A percentile compares a stretch with the other conserved stretches of the same genome.
Conservation (phyloP, 1,284 basidiomycete genomes). For the Ustilago esculenta region DNA sequence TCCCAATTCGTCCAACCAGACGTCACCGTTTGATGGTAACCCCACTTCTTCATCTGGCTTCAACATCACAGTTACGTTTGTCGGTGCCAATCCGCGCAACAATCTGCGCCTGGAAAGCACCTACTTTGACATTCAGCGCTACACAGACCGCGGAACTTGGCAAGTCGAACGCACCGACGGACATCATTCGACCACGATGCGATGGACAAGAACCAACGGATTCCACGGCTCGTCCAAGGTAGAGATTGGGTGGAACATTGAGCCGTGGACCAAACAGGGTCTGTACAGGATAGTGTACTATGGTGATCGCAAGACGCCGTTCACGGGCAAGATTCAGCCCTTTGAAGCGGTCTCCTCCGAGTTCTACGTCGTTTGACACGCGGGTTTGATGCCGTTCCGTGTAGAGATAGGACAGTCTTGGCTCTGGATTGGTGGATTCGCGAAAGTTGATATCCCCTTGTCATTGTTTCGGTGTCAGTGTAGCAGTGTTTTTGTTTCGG, state of each 20-base stretch:
- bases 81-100: constrained; percentile 83
- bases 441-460: no score
- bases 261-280: constrained; percentile 72
- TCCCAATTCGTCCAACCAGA: constrained; percentile 67
- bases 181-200: constrained; percentile 79
- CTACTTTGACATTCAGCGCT: constrained; percentile 76
- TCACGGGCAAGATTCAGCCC: constrained; percentile 44
- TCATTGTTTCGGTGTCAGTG: no score
- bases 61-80: constrained; percentile 75
- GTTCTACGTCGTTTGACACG: constrained; percentile 28
- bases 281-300: constrained; percentile 77
- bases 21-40: constrained; percentile 3
- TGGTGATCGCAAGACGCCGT: constrained; percentile 77
- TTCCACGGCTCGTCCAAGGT: constrained; percentile 34
- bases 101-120: constrained; percentile 79
- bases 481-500: no score
- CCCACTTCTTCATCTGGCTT: constrained; percentile 51
- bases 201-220: constrained; percentile 71
- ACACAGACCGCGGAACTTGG: constrained; percentile 71
- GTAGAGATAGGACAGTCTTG: no score
- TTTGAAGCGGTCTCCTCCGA: constrained; percentile 23
- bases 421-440: no score
- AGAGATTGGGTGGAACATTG: constrained; percentile 48
- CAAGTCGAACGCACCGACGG: constrained; percentile 76
- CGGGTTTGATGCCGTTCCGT: no score